Base-by-base conservation (phyloP, 1,284 basidiomycete species). In the Flammula alnicola region DNA sequence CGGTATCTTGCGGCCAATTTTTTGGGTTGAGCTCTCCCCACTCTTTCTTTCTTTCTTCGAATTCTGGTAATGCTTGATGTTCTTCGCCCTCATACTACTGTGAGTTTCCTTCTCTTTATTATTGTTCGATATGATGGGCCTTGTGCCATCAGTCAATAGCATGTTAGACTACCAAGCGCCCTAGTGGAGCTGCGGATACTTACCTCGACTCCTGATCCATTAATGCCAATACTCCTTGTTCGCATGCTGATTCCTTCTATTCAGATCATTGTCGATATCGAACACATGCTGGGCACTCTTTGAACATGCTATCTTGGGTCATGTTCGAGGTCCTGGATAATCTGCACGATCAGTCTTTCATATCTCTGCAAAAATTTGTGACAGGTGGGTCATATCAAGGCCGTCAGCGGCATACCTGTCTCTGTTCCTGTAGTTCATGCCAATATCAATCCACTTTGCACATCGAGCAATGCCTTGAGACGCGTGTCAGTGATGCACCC, bases 81-180 rank as follows among this genome's bases (percentile, higher is more conserved):
- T n/a, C n/a, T n/a, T n/a, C 31, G 22, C 37, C 8, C 12, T 27
- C 35, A 14, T 49, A 30, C 19, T 51, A 22, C 26, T 29, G 56
- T 63, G 50, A 57, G 59, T 62, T 14, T 44, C 47, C 37, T 36
- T 49, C 36, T 46, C 31, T 30, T 47, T 46, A 36, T 51, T 38
- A n/a, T 27, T 47, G 46, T 25, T 47, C 46, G 23, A 16, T 19
- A 64, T 69, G 71, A 74, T 76, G 72, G 65, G 68, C 64, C 54
- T 66, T 58, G 47, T 58, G 63, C 61, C 66, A 50, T 55, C 54
- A 65, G 67, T 70, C 69, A 68, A 68, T 67, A 64, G 73, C 74
- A 76, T 77, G 74, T 76, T 77, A 77, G 74, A 76, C 75, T 76
- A 68, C 74, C 71, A 63, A 76, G 61, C 64, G 57, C 66, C 66